A percentile compares a stretch with the other conserved stretches of the same genome.
phyloP scores from a whole-genome alignment of 2,329 filamentous ascomycete species.

The Botrytis aclada region DNA sequence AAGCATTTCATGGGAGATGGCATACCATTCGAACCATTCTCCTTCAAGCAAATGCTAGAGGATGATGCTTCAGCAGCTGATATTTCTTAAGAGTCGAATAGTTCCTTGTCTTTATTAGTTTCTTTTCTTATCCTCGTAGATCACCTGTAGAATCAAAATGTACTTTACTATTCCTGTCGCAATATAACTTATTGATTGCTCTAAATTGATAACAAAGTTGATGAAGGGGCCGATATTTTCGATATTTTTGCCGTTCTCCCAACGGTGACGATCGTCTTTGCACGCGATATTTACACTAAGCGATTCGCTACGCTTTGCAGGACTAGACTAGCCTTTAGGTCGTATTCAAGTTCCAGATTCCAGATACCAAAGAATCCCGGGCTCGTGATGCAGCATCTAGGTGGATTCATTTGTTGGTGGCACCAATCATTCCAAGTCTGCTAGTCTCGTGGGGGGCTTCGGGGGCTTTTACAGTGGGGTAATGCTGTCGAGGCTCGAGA shows the following conservation, averaged over 20 bases:
- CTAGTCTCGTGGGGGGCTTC: background rate
- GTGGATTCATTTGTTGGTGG: background rate
- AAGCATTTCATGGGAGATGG: conserved; percentile 94
- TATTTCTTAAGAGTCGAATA: conserved; percentile 37
- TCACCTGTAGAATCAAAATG: conserved; percentile 32
- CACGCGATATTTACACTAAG: background rate
- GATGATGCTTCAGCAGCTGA: conserved; percentile 67
- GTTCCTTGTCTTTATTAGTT: conserved; percentile 19
- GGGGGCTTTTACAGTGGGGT: background rate
- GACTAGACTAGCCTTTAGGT: background rate
- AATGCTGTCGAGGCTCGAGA: background rate
- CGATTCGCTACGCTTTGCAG: background rate
- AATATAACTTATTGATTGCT: background rate
- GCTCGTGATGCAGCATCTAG: background rate
- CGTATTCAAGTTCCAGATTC: background rate
- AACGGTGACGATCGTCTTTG: background rate
- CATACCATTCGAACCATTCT: conserved; percentile 83
- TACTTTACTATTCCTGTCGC: conserved; percentile 17
- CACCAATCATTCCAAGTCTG: conserved; percentile 4
- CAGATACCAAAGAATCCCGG: background rate
- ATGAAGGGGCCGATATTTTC: background rate
- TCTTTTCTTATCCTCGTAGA: conserved; percentile 25
- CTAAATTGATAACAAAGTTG: background rate
- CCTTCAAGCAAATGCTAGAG: conserved; percentile 78
- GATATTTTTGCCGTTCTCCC: too few relatives aligned